Evolutionary conservation across 2,329 filamentous ascomycete species (phyloP).

Genomic region (Colletotrichum trifolii): DNA sequence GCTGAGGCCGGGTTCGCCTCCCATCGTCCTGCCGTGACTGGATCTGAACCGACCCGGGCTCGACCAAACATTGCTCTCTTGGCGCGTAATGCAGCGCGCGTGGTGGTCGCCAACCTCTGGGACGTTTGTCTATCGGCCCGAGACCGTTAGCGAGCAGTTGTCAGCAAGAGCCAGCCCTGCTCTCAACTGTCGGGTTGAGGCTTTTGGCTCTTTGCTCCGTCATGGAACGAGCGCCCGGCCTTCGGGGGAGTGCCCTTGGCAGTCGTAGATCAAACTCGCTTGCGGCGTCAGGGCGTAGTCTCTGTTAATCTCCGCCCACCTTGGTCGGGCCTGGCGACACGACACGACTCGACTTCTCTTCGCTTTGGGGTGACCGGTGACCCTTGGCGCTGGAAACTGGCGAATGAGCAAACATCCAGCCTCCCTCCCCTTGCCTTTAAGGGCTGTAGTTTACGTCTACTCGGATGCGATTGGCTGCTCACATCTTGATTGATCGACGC

Average conservation of each 20-base stretch:
- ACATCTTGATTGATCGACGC: conserved; percentile 26
- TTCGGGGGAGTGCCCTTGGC: conserved; percentile 17
- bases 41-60: not conserved
- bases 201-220: not conserved
- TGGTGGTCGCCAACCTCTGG: not conserved
- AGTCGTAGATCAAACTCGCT: conserved; percentile 32
- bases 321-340: conserved; percentile 3
- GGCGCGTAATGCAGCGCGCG: conserved; percentile 13
- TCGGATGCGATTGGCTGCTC: conserved; percentile 21
- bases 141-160: no score
- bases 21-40: not conserved
- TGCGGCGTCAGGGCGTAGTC: conserved; percentile 28
- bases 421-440: conserved; percentile 12
- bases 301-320: not conserved
- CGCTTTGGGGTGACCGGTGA: not conserved
- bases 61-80: conserved; percentile 4
- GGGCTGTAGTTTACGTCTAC: not conserved
- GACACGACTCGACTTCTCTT: no score
- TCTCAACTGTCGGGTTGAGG: not conserved
- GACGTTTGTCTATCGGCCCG: no score
- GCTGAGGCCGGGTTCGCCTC: not conserved
- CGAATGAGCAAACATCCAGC: not conserved
- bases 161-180: no score
- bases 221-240: not conserved
- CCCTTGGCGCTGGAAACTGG: not conserved